Evolutionary conservation across 2,329 filamentous ascomycete genomes (phyloP), one percentile per base, ranked within the genome.

Genomic region (Ophiostoma montium): DNA sequence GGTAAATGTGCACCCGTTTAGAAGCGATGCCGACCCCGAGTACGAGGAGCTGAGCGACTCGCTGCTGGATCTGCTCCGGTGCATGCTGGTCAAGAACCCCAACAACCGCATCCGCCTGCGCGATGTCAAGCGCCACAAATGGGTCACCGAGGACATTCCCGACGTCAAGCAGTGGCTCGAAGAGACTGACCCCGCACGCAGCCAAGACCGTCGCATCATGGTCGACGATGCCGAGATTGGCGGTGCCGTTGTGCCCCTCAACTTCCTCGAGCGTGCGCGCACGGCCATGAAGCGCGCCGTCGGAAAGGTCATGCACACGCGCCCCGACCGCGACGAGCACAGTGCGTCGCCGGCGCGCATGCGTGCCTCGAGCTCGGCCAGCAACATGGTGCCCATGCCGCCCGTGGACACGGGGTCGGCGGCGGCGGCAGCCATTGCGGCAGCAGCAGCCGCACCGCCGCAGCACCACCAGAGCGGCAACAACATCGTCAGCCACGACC

Each of bases 41-140:
- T 95, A 95, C 58, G 92, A 98, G 62, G 78, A 86, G 12, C 77
- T 98, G 30, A 85, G 90, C 55, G 81, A 87, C 43, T 74, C 84
- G 11, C 69, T 98, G 9, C 74, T 80, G 48, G 86, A 98, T 61
- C 71, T 98, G 12, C 67, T 98, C 27, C 72, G 70, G 45, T 78
- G 81, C 56, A 80, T 98, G 67, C 74, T 98, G 51, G 82, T 76
- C 57, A 98, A 96, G 66, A 87, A 96, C 60, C 89, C 90, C 1
- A 75, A 84, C 30, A 82, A 89, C 65, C 81, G 92, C 35, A 95
- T 98, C 58, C 84, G 86, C 8, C 70, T 98, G 47, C 80, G 82
- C 52, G 90, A 95, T 58, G 90, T 96, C 59, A 96, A 96, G 64
- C 82, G 85, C 52, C 92, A 98, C 61, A 82, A 83, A 5, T 98